These are phyloP conservation scores for Panellus pusillus DNA, from an alignment of 768 basidiomycete genomes.

Conservation along the genomic window DNA sequence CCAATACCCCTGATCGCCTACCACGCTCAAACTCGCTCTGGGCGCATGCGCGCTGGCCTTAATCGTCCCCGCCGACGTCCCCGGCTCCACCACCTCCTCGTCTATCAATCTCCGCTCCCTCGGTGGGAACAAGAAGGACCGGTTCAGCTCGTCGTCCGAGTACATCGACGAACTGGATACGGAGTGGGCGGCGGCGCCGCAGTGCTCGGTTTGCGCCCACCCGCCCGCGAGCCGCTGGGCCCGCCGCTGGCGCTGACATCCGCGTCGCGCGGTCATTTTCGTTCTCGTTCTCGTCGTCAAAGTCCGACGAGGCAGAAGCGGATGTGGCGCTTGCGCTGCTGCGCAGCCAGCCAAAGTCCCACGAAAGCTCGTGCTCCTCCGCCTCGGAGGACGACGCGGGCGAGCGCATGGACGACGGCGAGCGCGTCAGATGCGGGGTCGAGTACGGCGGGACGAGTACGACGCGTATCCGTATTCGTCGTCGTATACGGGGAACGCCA, in stretches of 20 bases:
- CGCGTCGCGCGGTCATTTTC: no score
- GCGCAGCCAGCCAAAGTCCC: no score
- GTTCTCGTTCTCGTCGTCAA: background rate
- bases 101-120: constrained; percentile 1
- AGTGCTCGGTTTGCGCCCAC: background rate
- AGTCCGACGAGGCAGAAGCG: background rate
- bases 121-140: constrained; percentile 12
- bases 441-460: constrained; percentile 8
- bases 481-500: constrained; percentile 9
- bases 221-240: no score
- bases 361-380: no score
- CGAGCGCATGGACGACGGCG: background rate
- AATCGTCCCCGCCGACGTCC: constrained; percentile 48
- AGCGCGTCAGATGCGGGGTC: constrained; percentile 1
- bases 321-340: background rate
- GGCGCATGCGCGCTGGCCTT: constrained; percentile 26
- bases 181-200: background rate
- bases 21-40: background rate
- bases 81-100: constrained; percentile 36
- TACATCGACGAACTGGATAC: constrained; percentile 1
- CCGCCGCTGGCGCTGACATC: no score
- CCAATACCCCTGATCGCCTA: constrained; percentile 11
- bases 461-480: constrained; percentile 4
- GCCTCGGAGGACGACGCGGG: no score
- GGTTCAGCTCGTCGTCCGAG: constrained; percentile 19